phyloP scores from a whole-genome alignment of 208 protist genomes.

The Naegleria fowleri region DNA sequence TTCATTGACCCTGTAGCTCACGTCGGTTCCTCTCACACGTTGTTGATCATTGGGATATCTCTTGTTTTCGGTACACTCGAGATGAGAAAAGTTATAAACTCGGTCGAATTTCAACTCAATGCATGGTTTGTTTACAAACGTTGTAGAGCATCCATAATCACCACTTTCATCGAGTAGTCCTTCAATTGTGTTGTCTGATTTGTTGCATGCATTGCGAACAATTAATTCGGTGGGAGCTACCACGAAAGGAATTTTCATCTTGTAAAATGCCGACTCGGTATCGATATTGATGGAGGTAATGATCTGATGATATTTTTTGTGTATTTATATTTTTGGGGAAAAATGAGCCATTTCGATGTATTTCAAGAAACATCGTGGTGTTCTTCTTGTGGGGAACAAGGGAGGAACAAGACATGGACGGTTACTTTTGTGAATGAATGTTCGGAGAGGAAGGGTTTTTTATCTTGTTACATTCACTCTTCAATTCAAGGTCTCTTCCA shows the following conservation, averaged over 20 bases:
- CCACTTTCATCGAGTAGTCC: neutral
- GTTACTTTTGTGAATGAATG: no score
- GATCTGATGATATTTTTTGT: no score
- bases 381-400: no score
- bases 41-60: neutral
- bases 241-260: neutral
- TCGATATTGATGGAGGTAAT: no score
- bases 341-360: no score
- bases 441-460: no score
- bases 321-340: no score
- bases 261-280: no score
- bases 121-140: neutral
- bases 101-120: neutral
- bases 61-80: neutral
- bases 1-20: neutral
- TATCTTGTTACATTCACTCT: no score
- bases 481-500: no score
- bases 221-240: neutral
- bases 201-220: neutral
- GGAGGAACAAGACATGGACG: no score
- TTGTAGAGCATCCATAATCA: neutral
- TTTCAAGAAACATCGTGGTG: no score
- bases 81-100: neutral
- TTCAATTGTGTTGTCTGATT: neutral
- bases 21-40: neutral